Evolutionary conservation across 2,329 filamentous ascomycete genomes (phyloP), one percentile per base, ranked within the genome.

Genomic region (Lecanoromycetidae sp.): DNA sequence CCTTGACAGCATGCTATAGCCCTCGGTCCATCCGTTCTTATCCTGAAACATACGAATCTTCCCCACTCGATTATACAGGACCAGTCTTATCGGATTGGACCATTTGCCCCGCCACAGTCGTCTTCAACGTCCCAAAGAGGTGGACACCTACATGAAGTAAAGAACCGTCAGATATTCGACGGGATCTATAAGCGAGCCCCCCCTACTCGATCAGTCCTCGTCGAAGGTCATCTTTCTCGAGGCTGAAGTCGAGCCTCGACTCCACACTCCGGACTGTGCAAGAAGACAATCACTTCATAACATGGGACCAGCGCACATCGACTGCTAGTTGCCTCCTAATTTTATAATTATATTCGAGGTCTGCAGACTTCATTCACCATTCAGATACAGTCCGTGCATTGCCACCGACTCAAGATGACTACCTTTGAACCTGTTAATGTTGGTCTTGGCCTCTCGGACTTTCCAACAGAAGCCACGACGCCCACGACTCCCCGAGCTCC

Each of bases 351-450:
- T 46, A 47, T 40, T 23, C 51, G 46, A 5, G 30, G 20, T 46
- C 20, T 5, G 20, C 35, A 27, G 39, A 29, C 20, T 13, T 8
- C 27, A 5, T 25, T 29, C 15, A n/a, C 32, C 26, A 5, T 15
- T 37, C 36, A 46, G 19, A 26, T 35, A 30, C 35, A 39, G 26
- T 20, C 19, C 9, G 34, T 7, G n/a, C 27, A 26, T 32, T 32
- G 23, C 37, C 57, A 69, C 60, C 57, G n/a, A n/a, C n/a, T n/a
- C n/a, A n/a, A n/a, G n/a, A 77, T 79, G 74, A 69, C 75, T 55
- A 66, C 71, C 49, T 80, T 81, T 60, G 69, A 72, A 58, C 71
- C 77, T 52, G 75, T 80, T 60, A 80, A 80, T 62, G 72, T 71
- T 52, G 71, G 69, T 48, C 64, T 75, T 46, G 61, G 68, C 44